Conservation (phyloP, 768 basidiomycete genomes). For the Russula brevipes region DNA sequence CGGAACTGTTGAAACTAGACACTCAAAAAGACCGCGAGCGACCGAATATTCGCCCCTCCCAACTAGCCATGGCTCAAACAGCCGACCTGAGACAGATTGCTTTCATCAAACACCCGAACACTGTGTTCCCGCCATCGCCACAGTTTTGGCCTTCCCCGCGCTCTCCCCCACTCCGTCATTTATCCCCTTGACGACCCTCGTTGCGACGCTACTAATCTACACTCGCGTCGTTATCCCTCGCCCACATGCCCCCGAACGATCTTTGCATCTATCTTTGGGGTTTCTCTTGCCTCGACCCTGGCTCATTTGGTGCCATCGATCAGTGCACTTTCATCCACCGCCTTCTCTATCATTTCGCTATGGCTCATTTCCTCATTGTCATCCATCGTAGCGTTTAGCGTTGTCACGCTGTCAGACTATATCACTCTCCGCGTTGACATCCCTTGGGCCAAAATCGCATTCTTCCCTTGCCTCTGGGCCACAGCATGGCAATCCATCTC, state of each 20-base stretch:
- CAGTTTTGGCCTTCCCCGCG: constrained; percentile 21
- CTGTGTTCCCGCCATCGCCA: constrained; percentile 13
- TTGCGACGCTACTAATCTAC: constrained; percentile 30
- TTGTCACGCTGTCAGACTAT: constrained; percentile 38
- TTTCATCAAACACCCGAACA: constrained; percentile 22
- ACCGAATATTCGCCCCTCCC: too few relatives aligned
- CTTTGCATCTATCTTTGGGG: constrained; percentile 23
- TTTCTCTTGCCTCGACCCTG: constrained; percentile 29
- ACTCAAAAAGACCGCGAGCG: background rate
- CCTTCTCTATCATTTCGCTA: constrained; percentile 46
- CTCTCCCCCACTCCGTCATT: constrained; percentile 33
- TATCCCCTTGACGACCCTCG: constrained; percentile 29
- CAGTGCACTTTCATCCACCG: constrained; percentile 51
- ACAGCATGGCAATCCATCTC: constrained; percentile 53
- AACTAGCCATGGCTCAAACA: background rate
- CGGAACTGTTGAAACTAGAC: background rate
- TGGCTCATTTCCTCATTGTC: constrained; percentile 39
- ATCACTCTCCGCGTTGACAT: constrained; percentile 32
- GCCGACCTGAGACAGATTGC: constrained; percentile 2
- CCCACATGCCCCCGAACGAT: constrained; percentile 3
- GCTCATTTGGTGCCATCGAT: constrained; percentile 31
- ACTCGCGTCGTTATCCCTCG: constrained; percentile 24
- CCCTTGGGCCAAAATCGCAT: constrained; percentile 42
- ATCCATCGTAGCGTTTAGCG: constrained; percentile 34
- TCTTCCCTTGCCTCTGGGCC: constrained; percentile 71